Conservation (phyloP, 352 stramenopile species). For the Pythium rhizo-oryzae region DNA sequence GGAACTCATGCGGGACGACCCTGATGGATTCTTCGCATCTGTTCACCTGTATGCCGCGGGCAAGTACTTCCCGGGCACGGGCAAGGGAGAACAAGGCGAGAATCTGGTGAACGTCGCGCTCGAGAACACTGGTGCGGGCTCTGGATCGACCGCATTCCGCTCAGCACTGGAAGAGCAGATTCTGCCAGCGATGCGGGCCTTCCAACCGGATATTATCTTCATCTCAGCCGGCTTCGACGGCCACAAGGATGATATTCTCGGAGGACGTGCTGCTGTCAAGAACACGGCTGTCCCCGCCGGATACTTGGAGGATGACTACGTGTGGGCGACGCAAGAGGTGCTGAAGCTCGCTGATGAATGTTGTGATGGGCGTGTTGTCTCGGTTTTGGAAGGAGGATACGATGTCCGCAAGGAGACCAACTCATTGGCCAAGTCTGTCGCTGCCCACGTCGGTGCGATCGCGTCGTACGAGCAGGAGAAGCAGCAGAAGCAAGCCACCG, state of each 20-base stretch:
- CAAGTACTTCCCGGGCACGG: slow-evolving; percentile 81
- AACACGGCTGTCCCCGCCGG: slow-evolving; percentile 75
- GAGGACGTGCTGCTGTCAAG: slow-evolving; percentile 76
- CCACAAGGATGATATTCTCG: slow-evolving; percentile 85
- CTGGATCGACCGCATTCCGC: slow-evolving; percentile 69
- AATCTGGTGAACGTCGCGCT: slow-evolving; percentile 81
- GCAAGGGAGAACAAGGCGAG: slow-evolving; percentile 54
- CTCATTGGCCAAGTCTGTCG: slow-evolving; percentile 80
- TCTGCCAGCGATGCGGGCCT: slow-evolving; percentile 71
- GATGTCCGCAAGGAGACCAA: slow-evolving; percentile 83
- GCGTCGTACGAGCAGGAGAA: slow-evolving; percentile 55
- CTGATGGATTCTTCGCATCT: slow-evolving; percentile 82
- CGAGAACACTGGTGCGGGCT: slow-evolving; percentile 66
- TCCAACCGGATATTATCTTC: slow-evolving; percentile 85
- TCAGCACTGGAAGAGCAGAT: slow-evolving; percentile 58
- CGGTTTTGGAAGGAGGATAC: slow-evolving; percentile 87
- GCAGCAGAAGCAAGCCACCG: slow-evolving; percentile 13
- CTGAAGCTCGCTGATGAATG: slow-evolving; percentile 75
- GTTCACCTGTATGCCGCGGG: slow-evolving; percentile 80
- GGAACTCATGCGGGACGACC: slow-evolving; percentile 79
- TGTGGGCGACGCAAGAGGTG: slow-evolving; percentile 78
- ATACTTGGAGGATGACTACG: slow-evolving; percentile 85
- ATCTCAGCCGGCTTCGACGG: slow-evolving; percentile 90
- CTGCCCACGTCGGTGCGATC: slow-evolving; percentile 76
- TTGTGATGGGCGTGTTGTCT: slow-evolving; percentile 81